Evolutionary conservation across 2,329 filamentous ascomycete species (phyloP), one percentile per base, ranked within the genome.

Genomic region (Pseudogymnoascus verrucosus): DNA sequence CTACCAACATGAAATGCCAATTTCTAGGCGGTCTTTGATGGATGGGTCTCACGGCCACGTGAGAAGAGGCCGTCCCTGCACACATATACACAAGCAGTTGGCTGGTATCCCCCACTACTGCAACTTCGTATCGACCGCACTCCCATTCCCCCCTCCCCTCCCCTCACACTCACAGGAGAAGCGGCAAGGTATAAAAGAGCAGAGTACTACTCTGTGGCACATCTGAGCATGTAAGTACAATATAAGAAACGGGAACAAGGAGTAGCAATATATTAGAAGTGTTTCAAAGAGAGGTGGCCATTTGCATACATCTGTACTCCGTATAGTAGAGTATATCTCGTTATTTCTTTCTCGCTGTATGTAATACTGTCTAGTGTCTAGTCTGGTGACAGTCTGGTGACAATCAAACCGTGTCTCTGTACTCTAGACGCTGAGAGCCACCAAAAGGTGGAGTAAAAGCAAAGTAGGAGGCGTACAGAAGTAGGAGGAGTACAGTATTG

Each of bases 381-480:
- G 39, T 23, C 21, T 23, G 21, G 21, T 23, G 21, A 6, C 7
- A 39, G 37, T 54, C 47, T 31, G 23, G 47, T 54, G 47, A 54
- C 47, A 54, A 31, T 54, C 47, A 54, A 54, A 54, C 47, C 4
- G 47, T 44, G 47, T 54, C 47, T 54, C 47, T 54, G 47, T 54
- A 31, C 47, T 54, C 47, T 54, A 54, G 14, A 28, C 23, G 47
- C 47, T 28, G 47, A 54, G 47, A n/a, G 26, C 23, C 23, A 54
- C n/a, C 14, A 54, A 54, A 51, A 31, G 23, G 26, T 54, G 47
- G 47, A 54, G 47, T 54, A 54, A 31, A 3, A 31, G 28, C 4
- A 31, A 11, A 31, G 28, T 31, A 31, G 21, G 21, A 23, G 21
- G 21, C 21, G 21, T 23, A 23, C 21, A 23, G 21, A 31, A 31